Base-by-base conservation (phyloP, 164 flowering plant genomes). In the Cinnamomum micranthum region DNA sequence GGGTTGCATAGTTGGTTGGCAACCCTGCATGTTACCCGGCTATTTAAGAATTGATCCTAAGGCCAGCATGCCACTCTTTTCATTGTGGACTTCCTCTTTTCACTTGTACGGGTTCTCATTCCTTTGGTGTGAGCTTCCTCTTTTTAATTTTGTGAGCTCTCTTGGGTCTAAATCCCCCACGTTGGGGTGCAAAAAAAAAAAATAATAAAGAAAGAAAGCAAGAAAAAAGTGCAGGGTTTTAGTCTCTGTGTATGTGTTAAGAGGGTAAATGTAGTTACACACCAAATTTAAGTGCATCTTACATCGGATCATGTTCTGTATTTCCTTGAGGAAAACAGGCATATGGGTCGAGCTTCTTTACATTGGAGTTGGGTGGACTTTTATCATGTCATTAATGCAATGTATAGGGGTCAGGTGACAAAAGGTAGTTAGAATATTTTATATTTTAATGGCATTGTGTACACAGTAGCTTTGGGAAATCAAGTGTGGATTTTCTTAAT, bases 371-470 rank as follows among this genome's bases (percentile, higher is more conserved):
- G 41, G 50, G 70, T 67, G 50, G 70, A 67, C 70, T 55, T 71
- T 11, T 59, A 52, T 55, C 66, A 73, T 50, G 19, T 33, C 68
- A 79, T 79, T 78, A 70, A 70, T 74, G 77, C 62, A 25, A 64
- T 67, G 72, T 50, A 75, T 17, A 58, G 63, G 74, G 60, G 59
- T 66, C 69, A 59, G 74, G 59, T 66, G 73, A 73, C 73, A 71
- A 23, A 71, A 59, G 23, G 55, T 71, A 14, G 70, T 74, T 74
- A 66, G 52, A 50, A 66, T 58, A 71, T 71, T 60, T 28, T 71
- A 71, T 71, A 60, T 71, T 63, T 64, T 59, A 74, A 24, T 23
- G 20, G 64, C 35, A 74, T 33, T 33, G n/a, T 22, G 70, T 73
- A 33, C 63, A 58, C 62, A 35, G 6, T 31, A 60, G 19, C 66